Evolutionary conservation across 176 grass and related monocot genomes (phyloP).

Genomic region (Microstegium vimineum): DNA sequence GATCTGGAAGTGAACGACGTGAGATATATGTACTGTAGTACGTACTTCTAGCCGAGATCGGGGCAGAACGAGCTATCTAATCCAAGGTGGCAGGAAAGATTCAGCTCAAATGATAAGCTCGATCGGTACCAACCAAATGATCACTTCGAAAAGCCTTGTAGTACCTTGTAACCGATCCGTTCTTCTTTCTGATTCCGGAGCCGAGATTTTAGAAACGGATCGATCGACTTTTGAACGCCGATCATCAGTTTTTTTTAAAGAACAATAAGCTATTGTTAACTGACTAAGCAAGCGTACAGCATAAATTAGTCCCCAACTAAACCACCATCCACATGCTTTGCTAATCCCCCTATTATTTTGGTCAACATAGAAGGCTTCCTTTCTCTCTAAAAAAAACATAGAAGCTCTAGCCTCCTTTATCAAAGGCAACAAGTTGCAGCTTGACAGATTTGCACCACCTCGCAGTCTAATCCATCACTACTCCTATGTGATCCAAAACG

Average conservation of each 20-base stretch:
- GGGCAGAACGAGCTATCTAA: not conserved
- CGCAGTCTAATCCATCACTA: not conserved
- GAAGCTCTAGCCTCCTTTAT: not conserved
- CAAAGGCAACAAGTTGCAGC: not conserved
- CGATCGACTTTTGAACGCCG: not conserved
- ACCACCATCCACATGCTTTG: not conserved
- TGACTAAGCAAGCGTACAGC: not conserved
- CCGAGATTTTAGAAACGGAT: not conserved
- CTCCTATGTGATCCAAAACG: not conserved
- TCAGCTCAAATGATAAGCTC: not conserved
- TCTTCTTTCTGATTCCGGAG: not conserved
- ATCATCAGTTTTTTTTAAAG: too few species aligned
- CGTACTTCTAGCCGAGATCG: not conserved
- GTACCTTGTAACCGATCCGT: not conserved
- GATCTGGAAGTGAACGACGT: not conserved
- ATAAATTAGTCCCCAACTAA: not conserved
- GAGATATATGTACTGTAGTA: not conserved
- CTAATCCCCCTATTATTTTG: not conserved
- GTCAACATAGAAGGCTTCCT: not conserved
- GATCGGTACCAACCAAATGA: slow-evolving; percentile 23
- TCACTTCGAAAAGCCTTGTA: slow-evolving; percentile 9
- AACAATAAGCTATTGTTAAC: not conserved
- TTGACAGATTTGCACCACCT: slow-evolving; percentile 9
- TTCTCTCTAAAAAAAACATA: too few species aligned
- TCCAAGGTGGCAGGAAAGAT: slow-evolving; percentile 7